Conservation (phyloP, 2,329 filamentous ascomycete genomes). For the Huntiella decipiens region DNA sequence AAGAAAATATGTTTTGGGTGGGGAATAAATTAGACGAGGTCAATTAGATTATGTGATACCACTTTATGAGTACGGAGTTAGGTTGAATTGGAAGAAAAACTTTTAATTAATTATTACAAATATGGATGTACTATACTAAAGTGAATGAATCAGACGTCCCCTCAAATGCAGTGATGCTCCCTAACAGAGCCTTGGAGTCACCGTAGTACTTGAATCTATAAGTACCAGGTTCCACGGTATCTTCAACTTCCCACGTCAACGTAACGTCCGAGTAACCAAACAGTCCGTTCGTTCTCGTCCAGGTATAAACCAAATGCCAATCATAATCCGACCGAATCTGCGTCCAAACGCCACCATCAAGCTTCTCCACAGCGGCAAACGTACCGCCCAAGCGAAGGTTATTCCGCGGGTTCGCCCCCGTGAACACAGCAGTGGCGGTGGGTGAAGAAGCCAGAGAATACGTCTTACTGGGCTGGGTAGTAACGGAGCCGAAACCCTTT, state of each 20-base stretch:
- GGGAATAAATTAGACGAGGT: neutral
- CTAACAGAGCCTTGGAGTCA: constrained; percentile 47
- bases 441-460: constrained; percentile 16
- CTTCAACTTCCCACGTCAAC: constrained; percentile 48
- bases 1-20: too few relatives aligned
- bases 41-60: neutral
- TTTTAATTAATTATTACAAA: neutral
- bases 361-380: constrained; percentile 52
- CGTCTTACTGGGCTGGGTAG: constrained; percentile 27
- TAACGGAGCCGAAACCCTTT: constrained; percentile 50
- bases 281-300: constrained; percentile 52
- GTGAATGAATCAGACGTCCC: constrained; percentile 33
- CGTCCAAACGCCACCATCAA: constrained; percentile 31
- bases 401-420: constrained; percentile 77
- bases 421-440: constrained; percentile 49
- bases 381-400: constrained; percentile 61
- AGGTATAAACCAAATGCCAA: constrained; percentile 65
- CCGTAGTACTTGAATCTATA: constrained; percentile 76
- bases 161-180: constrained; percentile 47
- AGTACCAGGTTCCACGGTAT: constrained; percentile 36
- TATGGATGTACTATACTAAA: neutral
- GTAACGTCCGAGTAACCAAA: constrained; percentile 58
- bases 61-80: neutral
- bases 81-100: neutral
- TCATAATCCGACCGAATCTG: constrained; percentile 56